Base-by-base conservation (phyloP, 805 yeast species). In the Clavispora fructus region DNA sequence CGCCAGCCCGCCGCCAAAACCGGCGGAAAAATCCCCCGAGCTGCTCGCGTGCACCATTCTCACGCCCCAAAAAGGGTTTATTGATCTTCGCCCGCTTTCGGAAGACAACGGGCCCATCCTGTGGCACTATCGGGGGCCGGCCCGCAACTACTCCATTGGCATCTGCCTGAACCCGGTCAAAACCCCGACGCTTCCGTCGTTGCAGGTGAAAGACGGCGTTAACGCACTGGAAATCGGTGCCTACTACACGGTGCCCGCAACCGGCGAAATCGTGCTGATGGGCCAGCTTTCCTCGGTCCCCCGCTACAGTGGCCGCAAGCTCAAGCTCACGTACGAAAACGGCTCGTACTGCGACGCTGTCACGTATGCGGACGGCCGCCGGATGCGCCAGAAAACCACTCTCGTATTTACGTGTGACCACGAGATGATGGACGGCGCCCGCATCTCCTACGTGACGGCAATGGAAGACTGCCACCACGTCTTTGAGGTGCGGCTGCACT, bases 401-500 rank as follows among this genome's bases (percentile, higher is more conserved):
- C 60, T 89, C 40, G 76, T 87, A 19, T 86, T 89, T 53, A 76
- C 83, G 12, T 89, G 97, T 64, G 96, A 88, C 63, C 74, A 87
- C 49, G 92, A 85, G 42, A 78, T 85, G 58, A 63, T 78, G 60
- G 65, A 78, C 6, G 78, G 78, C 49, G 94, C 91, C 0, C 71
- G 79, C 31, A 69, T 88, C 0, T 75, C 86, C 14, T 88, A 75
- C 60, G 75, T 89, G 29, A 94, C 94, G 1, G 80, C 80, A 7
- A 58, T 79, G 37, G 78, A 87, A 61, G 87, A 89, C 51, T 89
- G 97, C 64, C 80, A 84, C 32, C 89, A 87, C 62, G 78, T 84
- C 58, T 89, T 89, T 62, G 96, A 89, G 59, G 89, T 88, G 29
- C 68, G 89, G 53, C 86, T 95, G 4, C 81, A 87, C 38, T 85